Evolutionary conservation across 73 alveolate genomes (phyloP).

Genomic region (Tetrahymena borealis): DNA sequence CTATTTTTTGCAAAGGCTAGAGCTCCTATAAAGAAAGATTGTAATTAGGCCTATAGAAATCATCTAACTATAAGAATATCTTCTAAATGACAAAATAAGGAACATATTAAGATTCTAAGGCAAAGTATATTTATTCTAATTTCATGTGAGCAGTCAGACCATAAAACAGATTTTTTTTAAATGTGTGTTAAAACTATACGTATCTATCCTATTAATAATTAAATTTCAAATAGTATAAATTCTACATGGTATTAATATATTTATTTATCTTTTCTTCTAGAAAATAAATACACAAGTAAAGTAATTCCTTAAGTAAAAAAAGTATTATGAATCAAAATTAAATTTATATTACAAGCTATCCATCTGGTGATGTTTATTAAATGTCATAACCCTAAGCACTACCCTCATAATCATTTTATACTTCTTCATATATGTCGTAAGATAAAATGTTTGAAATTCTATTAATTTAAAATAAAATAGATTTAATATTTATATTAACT

Average conservation of each 20-base stretch:
- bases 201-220: neutral
- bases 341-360: neutral
- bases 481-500: too few species aligned
- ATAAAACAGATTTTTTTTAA: neutral
- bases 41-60: neutral
- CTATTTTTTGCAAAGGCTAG: neutral
- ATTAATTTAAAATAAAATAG: neutral
- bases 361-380: neutral
- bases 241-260: too few species aligned
- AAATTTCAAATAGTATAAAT: too few species aligned
- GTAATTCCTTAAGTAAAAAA: neutral
- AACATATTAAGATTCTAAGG: neutral
- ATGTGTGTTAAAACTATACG: neutral
- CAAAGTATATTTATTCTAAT: neutral
- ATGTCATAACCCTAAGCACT: neutral
- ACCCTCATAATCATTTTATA: neutral
- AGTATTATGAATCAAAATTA: neutral
- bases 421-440: neutral
- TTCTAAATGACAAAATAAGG: neutral
- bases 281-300: too few species aligned
- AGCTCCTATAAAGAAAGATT: neutral
- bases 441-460: neutral
- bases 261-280: too few species aligned
- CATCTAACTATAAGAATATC: neutral
- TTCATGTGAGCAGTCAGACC: neutral